phyloP scores from a whole-genome alignment of 1,284 basidiomycete species.

The Sporisorium scitamineum region DNA sequence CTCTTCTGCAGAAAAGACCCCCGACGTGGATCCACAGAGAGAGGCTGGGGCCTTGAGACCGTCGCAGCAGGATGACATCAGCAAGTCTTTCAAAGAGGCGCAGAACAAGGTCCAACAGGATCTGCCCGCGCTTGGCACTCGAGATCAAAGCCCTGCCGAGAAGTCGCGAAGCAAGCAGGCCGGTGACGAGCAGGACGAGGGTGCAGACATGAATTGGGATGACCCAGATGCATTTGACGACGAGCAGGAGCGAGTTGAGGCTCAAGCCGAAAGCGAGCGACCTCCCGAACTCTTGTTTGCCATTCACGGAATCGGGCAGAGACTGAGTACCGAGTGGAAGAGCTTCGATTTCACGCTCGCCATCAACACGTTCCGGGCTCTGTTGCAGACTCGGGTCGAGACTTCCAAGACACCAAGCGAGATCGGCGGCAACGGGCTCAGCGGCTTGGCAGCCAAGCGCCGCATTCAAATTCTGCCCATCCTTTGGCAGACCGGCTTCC shows the following conservation, averaged over 20 bases:
- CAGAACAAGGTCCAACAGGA: conserved; percentile 41
- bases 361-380: conserved; percentile 51
- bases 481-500: conserved; percentile 73
- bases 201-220: conserved; percentile 35
- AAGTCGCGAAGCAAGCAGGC: not conserved
- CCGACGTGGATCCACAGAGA: conserved; percentile 18
- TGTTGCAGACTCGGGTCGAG: conserved; percentile 54
- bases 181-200: conserved; percentile 15
- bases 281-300: conserved; percentile 44
- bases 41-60: conserved; percentile 25
- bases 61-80: conserved; percentile 36
- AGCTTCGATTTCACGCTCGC: conserved; percentile 55
- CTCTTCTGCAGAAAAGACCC: conserved; percentile 4
- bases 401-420: conserved; percentile 49
- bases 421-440: conserved; percentile 54
- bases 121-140: conserved; percentile 17
- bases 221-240: conserved; percentile 53
- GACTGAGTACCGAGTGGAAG: conserved; percentile 55
- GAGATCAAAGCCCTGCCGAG: not conserved
- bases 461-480: conserved; percentile 74
- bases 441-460: conserved; percentile 55
- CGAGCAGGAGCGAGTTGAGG: conserved; percentile 35
- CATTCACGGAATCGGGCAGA: conserved; percentile 66
- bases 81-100: conserved; percentile 52
- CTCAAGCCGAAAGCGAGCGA: conserved; percentile 25